phyloP scores from a whole-genome alignment of 1,139 yeast species.

The Suhomyces bribrorum region DNA sequence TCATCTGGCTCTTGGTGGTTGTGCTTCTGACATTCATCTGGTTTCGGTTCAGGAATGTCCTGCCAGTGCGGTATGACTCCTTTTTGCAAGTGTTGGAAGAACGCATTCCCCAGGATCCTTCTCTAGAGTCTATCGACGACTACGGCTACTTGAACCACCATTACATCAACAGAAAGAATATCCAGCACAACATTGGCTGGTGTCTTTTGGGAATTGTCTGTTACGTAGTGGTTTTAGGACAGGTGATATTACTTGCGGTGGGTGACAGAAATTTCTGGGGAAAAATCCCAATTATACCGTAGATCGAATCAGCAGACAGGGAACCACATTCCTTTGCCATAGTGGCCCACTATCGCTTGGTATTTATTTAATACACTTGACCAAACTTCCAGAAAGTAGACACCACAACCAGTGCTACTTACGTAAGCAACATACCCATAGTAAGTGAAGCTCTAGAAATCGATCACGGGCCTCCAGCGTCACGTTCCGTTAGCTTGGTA shows the following conservation, averaged over 20 bases:
- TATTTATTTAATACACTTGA: no score
- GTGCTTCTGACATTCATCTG: neutral
- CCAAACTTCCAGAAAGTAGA: no score
- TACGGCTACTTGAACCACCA: conserved; percentile 7
- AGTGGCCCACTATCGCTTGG: neutral
- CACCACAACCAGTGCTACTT: no score
- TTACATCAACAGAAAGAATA: neutral
- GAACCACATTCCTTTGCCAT: neutral
- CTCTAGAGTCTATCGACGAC: conserved; percentile 1
- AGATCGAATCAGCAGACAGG: neutral
- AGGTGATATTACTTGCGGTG: neutral
- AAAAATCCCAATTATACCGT: neutral
- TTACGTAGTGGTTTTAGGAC: conserved; percentile 1
- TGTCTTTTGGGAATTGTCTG: conserved; percentile 4
- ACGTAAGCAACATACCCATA: no score
- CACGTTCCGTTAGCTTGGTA: no score
- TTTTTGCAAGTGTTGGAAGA: conserved; percentile 3
- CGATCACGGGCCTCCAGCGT: no score
- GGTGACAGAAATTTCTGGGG: neutral
- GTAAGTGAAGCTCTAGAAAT: no score
- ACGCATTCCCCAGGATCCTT: conserved; percentile 1
- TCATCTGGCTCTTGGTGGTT: conserved; percentile 23
- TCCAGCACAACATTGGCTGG: conserved; percentile 4
- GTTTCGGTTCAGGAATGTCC: neutral
- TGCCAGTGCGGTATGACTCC: conserved; percentile 4